phyloP scores from a whole-genome alignment of 2,329 filamentous ascomycete species.

The Talaromyces rugulosus region DNA sequence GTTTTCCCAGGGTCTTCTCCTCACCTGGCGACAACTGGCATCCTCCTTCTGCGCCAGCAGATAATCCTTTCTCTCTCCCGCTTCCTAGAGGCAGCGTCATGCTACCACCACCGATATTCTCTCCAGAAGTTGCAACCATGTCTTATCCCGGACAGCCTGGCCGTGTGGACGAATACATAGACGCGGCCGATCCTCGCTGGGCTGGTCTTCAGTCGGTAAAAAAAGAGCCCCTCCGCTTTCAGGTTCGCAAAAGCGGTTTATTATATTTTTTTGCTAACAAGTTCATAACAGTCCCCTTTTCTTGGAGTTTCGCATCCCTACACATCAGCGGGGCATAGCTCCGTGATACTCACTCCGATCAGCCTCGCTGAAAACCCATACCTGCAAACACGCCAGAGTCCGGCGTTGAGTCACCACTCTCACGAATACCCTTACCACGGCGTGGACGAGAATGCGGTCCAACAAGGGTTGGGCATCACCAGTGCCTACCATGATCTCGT shows the following conservation, averaged over 20 bases:
- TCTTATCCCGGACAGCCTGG: constrained; percentile 23
- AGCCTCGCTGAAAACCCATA: constrained; percentile 35
- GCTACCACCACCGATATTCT: constrained; percentile 20
- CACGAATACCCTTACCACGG: constrained; percentile 32
- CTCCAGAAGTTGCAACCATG: constrained; percentile 22
- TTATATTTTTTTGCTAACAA: background rate
- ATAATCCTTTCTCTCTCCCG: background rate
- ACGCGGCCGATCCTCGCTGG: constrained; percentile 25
- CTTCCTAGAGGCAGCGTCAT: constrained; percentile 20
- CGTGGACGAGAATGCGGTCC: constrained; percentile 23
- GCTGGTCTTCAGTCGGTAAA: constrained; percentile 26
- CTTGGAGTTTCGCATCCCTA: constrained; percentile 27
- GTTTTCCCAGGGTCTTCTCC: background rate
- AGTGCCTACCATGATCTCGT: constrained; percentile 29
- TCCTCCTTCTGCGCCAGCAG: background rate
- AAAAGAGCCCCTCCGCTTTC: constrained; percentile 9
- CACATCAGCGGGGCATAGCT: constrained; percentile 27
- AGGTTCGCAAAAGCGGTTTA: constrained; percentile 9
- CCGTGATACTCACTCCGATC: constrained; percentile 33
- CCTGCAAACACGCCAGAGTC: constrained; percentile 26
- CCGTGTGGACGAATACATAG: constrained; percentile 27
- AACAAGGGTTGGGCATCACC: constrained; percentile 36
- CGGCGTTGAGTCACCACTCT: constrained; percentile 33
- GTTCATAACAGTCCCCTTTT: constrained; percentile 18
- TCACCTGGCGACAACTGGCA: background rate